phyloP scores from a whole-genome alignment of 768 basidiomycete species.

The Boletus pseudopeckii region DNA sequence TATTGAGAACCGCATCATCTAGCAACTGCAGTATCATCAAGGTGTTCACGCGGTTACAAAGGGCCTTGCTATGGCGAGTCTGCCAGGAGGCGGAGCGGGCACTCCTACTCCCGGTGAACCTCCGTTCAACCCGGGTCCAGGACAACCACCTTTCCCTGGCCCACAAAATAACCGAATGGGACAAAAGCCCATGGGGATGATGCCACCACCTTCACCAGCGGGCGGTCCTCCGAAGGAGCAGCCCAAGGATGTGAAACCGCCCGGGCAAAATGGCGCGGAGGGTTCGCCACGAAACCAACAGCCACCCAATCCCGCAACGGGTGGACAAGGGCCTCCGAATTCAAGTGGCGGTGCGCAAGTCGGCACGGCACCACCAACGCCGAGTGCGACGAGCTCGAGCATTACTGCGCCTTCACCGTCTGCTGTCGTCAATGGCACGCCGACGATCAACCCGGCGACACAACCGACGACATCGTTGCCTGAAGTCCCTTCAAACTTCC shows the following conservation, averaged over 20 bases:
- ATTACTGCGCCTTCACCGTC: constrained; percentile 40
- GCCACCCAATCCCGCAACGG: constrained; percentile 25
- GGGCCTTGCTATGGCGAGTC: constrained; percentile 28
- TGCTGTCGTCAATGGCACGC: constrained; percentile 31
- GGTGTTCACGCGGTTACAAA: constrained; percentile 37
- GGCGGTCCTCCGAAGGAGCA: constrained; percentile 31
- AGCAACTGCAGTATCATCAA: constrained; percentile 36
- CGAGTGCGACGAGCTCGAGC: constrained; percentile 29
- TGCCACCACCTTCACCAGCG: constrained; percentile 52
- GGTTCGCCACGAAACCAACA: constrained; percentile 45
- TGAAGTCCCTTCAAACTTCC: constrained; percentile 23
- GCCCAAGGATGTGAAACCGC: constrained; percentile 33
- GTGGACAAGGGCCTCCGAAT: constrained; percentile 23
- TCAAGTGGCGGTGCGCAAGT: constrained; percentile 19
- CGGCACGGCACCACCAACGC: constrained; percentile 37
- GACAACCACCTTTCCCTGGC: constrained; percentile 34
- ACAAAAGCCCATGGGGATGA: constrained; percentile 42
- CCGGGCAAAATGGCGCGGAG: constrained; percentile 29
- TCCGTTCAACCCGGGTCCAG: constrained; percentile 36
- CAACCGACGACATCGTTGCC: constrained; percentile 25
- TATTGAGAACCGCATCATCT: constrained; percentile 13
- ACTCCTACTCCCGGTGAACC: constrained; percentile 47
- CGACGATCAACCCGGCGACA: constrained; percentile 26
- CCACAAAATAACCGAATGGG: constrained; percentile 31
- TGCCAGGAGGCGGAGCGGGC: constrained; percentile 34